phyloP scores from a whole-genome alignment of 2,329 filamentous ascomycete genomes.

The Helotiales sp. region DNA sequence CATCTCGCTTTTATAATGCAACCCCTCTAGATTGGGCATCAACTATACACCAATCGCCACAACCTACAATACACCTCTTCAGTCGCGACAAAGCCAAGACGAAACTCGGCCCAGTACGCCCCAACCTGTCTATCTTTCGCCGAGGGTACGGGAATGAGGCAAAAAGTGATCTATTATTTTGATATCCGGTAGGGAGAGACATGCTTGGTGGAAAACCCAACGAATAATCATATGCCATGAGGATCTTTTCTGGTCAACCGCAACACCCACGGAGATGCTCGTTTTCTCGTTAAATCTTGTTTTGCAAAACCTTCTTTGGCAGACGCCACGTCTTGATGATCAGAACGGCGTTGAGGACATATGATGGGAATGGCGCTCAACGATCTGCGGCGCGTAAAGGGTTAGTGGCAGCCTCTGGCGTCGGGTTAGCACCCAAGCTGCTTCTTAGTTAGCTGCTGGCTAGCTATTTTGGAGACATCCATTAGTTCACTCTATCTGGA shows the following conservation, averaged over 20 bases:
- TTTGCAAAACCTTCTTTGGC: neutral
- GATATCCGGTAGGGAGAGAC: neutral
- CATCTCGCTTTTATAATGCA: slow-evolving; percentile 7
- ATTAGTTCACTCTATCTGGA: neutral
- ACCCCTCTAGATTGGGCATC: slow-evolving; percentile 1
- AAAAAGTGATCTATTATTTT: slow-evolving; percentile 1
- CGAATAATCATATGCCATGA: neutral
- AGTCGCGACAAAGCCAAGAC: neutral
- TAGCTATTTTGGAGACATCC: neutral
- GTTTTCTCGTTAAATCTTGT: neutral
- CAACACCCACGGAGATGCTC: neutral
- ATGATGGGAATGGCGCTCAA: neutral
- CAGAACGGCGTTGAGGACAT: neutral
- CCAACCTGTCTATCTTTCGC: neutral
- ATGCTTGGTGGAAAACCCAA: neutral
- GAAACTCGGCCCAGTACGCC: slow-evolving; percentile 1
- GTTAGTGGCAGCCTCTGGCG: neutral
- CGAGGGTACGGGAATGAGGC: neutral
- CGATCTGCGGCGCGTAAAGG: neutral
- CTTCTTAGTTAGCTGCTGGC: neutral
- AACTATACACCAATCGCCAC: neutral
- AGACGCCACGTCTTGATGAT: slow-evolving; percentile 2
- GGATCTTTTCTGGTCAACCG: neutral
- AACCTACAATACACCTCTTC: neutral
- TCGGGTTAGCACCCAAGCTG: neutral